phyloP scores from a whole-genome alignment of 768 basidiomycete genomes.

The Serendipita sp. region DNA sequence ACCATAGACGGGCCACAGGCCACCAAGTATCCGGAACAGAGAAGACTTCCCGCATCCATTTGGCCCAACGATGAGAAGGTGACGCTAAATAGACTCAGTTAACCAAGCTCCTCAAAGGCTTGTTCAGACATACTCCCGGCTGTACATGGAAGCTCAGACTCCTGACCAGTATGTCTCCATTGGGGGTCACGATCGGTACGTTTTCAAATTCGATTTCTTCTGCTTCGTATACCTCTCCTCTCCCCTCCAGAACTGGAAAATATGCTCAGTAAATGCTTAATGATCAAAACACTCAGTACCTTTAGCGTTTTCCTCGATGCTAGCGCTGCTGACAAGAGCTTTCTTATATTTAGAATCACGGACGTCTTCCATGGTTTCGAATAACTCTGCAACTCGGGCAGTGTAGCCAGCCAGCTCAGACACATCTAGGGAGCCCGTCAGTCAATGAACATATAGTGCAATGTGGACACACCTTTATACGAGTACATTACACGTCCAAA shows the following conservation, averaged over 20 bases:
- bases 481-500: slow-evolving; percentile 94
- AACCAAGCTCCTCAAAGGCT: not conserved
- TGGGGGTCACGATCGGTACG: slow-evolving; percentile 92
- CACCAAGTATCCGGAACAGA: slow-evolving; percentile 88
- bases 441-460: not conserved
- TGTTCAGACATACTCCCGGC: slow-evolving; percentile 45
- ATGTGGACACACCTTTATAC: slow-evolving; percentile 41
- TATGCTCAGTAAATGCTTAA: not conserved
- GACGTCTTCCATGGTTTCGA: slow-evolving; percentile 84
- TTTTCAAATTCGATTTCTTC: slow-evolving; percentile 84
- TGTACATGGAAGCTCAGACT: slow-evolving; percentile 79
- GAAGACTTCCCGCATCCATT: slow-evolving; percentile 89
- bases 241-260: slow-evolving; percentile 50
- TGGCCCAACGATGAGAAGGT: slow-evolving; percentile 83
- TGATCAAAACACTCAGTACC: slow-evolving; percentile 25
- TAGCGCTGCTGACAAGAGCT: slow-evolving; percentile 60
- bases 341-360: slow-evolving; percentile 77
- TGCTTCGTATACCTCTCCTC: slow-evolving; percentile 65
- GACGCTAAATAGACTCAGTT: slow-evolving; percentile 39
- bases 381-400: slow-evolving; percentile 68
- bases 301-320: slow-evolving; percentile 52
- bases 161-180: slow-evolving; percentile 79
- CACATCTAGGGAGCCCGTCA: slow-evolving; percentile 35
- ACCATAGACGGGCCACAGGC: slow-evolving; percentile 82
- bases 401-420: slow-evolving; percentile 94